Evolutionary conservation across 2,329 filamentous ascomycete species (phyloP), one percentile per base, ranked within the genome.

Genomic region (Aspergillus sp.): DNA sequence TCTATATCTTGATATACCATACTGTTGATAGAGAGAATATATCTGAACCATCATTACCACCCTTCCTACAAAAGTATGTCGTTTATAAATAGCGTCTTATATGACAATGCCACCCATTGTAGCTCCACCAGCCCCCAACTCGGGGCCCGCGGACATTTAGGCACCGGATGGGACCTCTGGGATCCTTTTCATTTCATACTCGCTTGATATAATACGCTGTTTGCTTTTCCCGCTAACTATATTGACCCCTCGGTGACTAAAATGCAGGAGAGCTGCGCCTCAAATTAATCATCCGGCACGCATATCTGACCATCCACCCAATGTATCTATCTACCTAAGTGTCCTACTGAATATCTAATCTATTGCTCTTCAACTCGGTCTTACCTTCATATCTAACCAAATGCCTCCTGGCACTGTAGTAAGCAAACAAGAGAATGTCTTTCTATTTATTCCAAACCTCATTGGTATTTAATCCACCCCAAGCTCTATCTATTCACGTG

Each of bases 371-470:
- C 34, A 37, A 6, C 34, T 37, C 9, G 27, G 9, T 15, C n/a
- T 37, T 37, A n/a, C 13, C 33, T 30, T 30, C 8, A 11, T 11
- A 30, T 11, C 27, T 11, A 30, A 27, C 8, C 33, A 11, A 37
- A 42, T 42, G 40, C 40, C n/a, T 20, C 40, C n/a, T 4, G 7
- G 15, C 40, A 4, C 41, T 12, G 12, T 24, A 45, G 13, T 20
- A 45, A 24, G 27, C 9, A 49, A 39, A 6, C 15, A 76, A 40
- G 89, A 93, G 75, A 93, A 93, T 74, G 89, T 93, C 63, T 93
- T 92, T 64, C 75, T 93, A 33, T 93, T 93, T 76, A 87, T 84
- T 75, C 90, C 90, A 39, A 93, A 93, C 69, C 80, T 93, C 39
- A 93, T 93, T 66, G 89, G 89, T 91, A 79, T 63, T 82, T 69